phyloP scores from a whole-genome alignment of 257 asterid genomes.

The Galeopsis tetrahit region DNA sequence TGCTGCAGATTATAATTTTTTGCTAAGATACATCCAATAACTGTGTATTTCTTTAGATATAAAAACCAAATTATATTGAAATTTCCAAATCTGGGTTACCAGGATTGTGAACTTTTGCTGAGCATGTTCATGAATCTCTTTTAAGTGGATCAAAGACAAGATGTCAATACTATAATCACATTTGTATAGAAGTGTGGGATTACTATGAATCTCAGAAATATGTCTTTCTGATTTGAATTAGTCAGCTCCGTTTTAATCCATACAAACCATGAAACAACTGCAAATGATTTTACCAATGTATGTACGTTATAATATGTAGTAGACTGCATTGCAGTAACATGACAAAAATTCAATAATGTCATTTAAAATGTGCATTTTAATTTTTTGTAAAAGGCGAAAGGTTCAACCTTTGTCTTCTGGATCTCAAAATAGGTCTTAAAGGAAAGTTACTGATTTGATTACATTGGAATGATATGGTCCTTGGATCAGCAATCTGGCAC shows the following conservation, averaged over 20 bases:
- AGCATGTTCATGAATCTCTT: constrained; percentile 16
- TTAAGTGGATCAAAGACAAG: background rate
- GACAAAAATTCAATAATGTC: background rate
- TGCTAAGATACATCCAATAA: constrained; percentile 18
- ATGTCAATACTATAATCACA: constrained; percentile 1
- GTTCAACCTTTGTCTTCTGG: background rate
- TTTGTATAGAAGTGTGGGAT: constrained; percentile 19
- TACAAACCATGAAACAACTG: constrained; percentile 10
- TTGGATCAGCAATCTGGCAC: background rate
- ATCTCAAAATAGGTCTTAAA: background rate
- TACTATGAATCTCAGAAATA: constrained; percentile 4
- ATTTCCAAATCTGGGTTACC: constrained; percentile 19
- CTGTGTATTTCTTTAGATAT: constrained; percentile 17
- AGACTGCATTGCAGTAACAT: background rate
- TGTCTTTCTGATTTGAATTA: constrained; percentile 11
- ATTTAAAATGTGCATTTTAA: background rate
- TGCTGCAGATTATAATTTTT: background rate
- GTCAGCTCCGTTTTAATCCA: constrained; percentile 24
- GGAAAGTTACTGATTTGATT: background rate
- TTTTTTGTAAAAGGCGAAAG: background rate
- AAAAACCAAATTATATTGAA: constrained; percentile 10
- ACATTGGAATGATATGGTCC: constrained; percentile 4
- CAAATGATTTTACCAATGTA: constrained; percentile 13
- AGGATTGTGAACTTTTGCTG: constrained; percentile 8
- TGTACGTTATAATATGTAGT: background rate